Conservation (phyloP, 371 early-diverging fungal species). For the Apophysomyces ossiformis region DNA sequence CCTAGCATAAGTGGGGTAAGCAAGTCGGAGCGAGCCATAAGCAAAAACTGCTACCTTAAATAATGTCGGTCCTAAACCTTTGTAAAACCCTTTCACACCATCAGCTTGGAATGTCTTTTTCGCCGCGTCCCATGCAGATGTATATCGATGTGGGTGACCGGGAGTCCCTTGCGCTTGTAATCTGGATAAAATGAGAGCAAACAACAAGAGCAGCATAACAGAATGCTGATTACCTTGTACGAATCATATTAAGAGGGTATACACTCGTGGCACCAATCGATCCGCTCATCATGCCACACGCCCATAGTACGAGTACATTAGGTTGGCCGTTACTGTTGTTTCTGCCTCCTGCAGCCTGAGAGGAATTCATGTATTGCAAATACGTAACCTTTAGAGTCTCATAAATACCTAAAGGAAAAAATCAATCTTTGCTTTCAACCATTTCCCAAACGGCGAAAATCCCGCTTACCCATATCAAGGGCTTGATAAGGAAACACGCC, state of each 20-base stretch:
- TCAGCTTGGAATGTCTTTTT: conserved; percentile 73
- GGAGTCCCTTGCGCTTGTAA: conserved; percentile 87
- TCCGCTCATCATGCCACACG: conserved; percentile 77
- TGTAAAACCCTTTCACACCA: conserved; percentile 86
- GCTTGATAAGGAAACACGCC: conserved; percentile 88
- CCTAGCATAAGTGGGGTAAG: conserved; percentile 26
- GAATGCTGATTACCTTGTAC: conserved; percentile 73
- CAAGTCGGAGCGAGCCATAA: background rate
- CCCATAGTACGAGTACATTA: conserved; percentile 63
- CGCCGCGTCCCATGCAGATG: conserved; percentile 72
- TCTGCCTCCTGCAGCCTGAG: conserved; percentile 36
- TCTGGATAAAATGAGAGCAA: conserved; percentile 38
- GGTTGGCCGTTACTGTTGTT: conserved; percentile 31
- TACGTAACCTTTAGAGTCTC: conserved; percentile 81
- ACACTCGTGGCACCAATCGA: conserved; percentile 75
- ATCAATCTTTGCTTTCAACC: background rate
- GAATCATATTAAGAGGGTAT: conserved; percentile 79
- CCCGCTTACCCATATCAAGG: conserved; percentile 64
- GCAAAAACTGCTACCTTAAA: conserved; percentile 57
- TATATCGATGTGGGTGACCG: conserved; percentile 74
- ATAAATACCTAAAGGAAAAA: conserved; percentile 46
- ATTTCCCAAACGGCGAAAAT: too few relatives aligned
- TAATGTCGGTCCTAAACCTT: conserved; percentile 82
- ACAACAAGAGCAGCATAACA: background rate
- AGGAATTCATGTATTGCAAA: conserved; percentile 51